Percentiles rank a stretch among this genome's conserved stretches.
Evolutionary conservation across 331 rosid species (phyloP).

Genomic region (Erythrophleum ivorense): DNA sequence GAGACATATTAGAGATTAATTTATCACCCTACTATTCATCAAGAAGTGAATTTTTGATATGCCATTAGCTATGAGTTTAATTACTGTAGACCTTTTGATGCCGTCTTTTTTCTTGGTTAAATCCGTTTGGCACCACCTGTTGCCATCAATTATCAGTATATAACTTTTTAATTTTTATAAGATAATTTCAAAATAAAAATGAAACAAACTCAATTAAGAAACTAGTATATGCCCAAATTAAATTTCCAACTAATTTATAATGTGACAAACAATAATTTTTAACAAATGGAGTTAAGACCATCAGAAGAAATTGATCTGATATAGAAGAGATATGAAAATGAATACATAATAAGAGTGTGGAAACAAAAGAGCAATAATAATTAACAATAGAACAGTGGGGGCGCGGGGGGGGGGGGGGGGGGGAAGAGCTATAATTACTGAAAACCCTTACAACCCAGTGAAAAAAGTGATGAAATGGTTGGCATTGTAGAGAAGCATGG

Average conservation of each 20-base stretch:
- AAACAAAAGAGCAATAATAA: no score
- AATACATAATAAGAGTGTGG: no score
- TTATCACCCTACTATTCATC: neutral
- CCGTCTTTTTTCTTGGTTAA: neutral
- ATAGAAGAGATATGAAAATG: no score
- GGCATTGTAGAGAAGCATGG: no score
- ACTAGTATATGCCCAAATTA: neutral
- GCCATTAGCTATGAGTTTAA: neutral
- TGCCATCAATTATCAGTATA: neutral
- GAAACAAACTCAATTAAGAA: neutral
- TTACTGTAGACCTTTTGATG: neutral
- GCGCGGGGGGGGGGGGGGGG: no score
- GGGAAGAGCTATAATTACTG: no score
- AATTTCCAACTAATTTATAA: neutral
- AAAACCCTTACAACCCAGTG: no score
- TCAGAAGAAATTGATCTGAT: slow-evolving; percentile 1
- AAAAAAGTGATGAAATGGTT: no score
- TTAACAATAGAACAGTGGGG: no score
- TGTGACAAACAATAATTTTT: neutral
- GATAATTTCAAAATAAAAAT: no score
- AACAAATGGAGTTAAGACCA: neutral
- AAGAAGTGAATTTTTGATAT: neutral
- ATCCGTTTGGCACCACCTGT: neutral
- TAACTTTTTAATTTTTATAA: neutral
- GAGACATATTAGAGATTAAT: neutral